Evolutionary conservation across 2,329 filamentous ascomycete species (phyloP), one percentile per base, ranked within the genome.

Genomic region (Zasmidium angulare): DNA sequence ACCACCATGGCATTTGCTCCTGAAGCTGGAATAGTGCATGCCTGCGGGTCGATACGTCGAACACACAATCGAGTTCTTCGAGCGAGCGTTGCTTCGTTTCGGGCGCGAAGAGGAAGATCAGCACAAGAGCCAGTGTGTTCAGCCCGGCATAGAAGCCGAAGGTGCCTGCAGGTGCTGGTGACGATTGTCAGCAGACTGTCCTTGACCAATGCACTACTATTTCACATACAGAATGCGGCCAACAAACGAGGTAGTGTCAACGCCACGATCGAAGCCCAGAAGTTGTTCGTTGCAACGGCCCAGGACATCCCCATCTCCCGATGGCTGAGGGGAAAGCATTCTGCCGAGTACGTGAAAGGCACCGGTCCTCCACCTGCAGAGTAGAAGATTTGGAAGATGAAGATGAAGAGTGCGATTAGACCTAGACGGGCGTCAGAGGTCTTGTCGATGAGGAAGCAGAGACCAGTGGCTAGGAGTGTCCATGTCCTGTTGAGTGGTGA

Each of bases 131-230:
- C 1, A 84, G 68, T 2, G 87, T 64, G 63, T 89, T 89, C 7
- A 89, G 74, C 4, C 56, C 66, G 50, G 77, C 80, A 59, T 88
- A 88, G 68, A 88, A 86, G 2, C 83, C 80, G 65, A 88, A 87
- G 1, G 84, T 82, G n/a, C 36, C 36, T 14, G 36, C 36, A 9
- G 36, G 36, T 9, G 36, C 36, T 43, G n/a, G 36, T n/a, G n/a
- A n/a, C n/a, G n/a, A n/a, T n/a, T n/a, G n/a, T n/a, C n/a, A n/a
- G n/a, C n/a, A n/a, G n/a, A n/a, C n/a, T n/a, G n/a, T n/a, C n/a
- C n/a, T n/a, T n/a, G n/a, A n/a, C n/a, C n/a, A n/a, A n/a, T n/a
- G n/a, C n/a, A n/a, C n/a, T n/a, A n/a, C n/a, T n/a, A n/a, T n/a
- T n/a, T 43, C 36, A 19, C 36, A 10, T 17, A 43, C 36, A 9